These are phyloP conservation scores for Cordyceps militaris DNA, from an alignment of 2,329 filamentous ascomycete genomes.

Conservation along the genomic window DNA sequence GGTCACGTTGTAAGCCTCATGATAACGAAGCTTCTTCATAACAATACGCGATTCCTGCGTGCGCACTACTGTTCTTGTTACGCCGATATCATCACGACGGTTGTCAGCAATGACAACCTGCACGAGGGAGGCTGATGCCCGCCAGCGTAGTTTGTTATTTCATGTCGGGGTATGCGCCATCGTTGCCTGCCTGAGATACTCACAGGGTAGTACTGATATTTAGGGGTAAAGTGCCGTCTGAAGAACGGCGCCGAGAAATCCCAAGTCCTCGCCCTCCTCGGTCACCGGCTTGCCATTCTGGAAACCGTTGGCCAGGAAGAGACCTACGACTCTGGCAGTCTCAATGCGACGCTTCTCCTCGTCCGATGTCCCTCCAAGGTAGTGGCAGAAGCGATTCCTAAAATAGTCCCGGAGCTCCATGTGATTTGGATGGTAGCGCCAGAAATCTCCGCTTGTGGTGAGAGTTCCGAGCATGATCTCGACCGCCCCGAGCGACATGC, in stretches of 20 bases:
- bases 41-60: no score
- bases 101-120: no score
- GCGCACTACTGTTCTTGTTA: no score
- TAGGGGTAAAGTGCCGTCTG: background rate
- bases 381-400: background rate
- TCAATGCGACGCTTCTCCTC: background rate
- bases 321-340: background rate
- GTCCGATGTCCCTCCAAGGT: background rate
- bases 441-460: background rate
- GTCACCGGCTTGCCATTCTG: background rate
- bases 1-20: no score
- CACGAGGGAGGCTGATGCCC: no score
- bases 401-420: background rate
- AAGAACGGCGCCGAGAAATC: background rate
- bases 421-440: background rate
- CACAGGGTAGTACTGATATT: no score
- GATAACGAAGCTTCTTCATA: no score
- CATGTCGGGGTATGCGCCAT: no score
- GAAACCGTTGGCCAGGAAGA: background rate
- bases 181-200: no score
- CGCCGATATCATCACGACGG: no score
- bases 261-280: background rate
- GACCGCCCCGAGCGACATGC: constrained; percentile 20
- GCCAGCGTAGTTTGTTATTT: no score
- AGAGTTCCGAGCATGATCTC: constrained; percentile 17